Conservation (phyloP, 495 filamentous ascomycete species). For the Niebla homalea region DNA sequence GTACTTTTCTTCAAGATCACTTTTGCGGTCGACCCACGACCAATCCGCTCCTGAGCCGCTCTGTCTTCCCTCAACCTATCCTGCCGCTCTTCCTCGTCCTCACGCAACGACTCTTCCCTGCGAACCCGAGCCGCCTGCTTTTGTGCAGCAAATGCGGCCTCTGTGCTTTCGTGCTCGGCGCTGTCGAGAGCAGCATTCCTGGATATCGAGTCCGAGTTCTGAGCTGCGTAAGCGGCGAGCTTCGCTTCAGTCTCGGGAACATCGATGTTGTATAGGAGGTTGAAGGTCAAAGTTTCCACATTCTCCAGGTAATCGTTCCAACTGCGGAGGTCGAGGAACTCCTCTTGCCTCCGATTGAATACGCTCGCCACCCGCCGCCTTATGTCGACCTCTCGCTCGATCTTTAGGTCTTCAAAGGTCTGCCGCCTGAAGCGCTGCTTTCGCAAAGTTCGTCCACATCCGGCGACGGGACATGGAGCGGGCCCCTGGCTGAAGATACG, state of each 20-base stretch:
- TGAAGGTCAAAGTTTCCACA: slow-evolving; percentile 81
- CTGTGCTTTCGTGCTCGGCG: slow-evolving; percentile 39
- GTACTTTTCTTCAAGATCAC: slow-evolving; percentile 60
- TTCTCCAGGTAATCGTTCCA: slow-evolving; percentile 94
- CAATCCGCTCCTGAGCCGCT: slow-evolving; percentile 42
- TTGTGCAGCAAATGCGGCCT: slow-evolving; percentile 53
- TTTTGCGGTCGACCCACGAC: slow-evolving; percentile 34
- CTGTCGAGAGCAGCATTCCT: slow-evolving; percentile 40
- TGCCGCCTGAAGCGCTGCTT: slow-evolving; percentile 71
- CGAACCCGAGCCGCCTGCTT: slow-evolving; percentile 48
- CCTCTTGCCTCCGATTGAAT: slow-evolving; percentile 81
- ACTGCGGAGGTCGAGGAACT: slow-evolving; percentile 67
- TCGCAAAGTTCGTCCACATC: slow-evolving; percentile 72
- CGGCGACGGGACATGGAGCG: slow-evolving; percentile 77
- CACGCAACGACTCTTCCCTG: slow-evolving; percentile 40
- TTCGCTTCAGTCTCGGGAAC: slow-evolving; percentile 55
- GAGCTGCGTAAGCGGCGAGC: slow-evolving; percentile 51
- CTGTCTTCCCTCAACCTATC: slow-evolving; percentile 46
- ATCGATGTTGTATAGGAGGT: slow-evolving; percentile 62
- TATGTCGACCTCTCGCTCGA: slow-evolving; percentile 93
- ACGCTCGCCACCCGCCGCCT: slow-evolving; percentile 64
- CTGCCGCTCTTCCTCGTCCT: slow-evolving; percentile 50
- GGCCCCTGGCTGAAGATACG: slow-evolving; percentile 86
- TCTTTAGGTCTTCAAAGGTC: slow-evolving; percentile 78
- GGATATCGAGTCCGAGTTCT: slow-evolving; percentile 47